Evolutionary conservation across 768 basidiomycete genomes (phyloP).

Genomic region (Boletellus sp.): DNA sequence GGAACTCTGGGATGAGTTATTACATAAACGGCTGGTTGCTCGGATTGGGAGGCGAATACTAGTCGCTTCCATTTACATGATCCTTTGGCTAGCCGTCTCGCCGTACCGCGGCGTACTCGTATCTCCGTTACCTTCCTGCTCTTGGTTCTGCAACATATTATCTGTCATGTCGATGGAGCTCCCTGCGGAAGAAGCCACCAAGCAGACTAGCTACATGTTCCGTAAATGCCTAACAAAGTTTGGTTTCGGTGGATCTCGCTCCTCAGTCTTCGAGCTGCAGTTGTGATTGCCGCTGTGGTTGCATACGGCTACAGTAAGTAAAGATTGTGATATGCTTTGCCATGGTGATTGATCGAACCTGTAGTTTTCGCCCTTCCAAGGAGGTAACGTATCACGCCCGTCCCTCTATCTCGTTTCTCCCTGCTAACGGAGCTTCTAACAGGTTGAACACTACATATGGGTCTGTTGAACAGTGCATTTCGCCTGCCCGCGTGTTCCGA

Average conservation of each 20-base stretch:
- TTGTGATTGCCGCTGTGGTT: conserved; percentile 1
- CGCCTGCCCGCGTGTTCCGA: background rate
- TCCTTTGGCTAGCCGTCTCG: no score
- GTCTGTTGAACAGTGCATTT: background rate
- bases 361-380: conserved; percentile 7
- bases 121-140: background rate
- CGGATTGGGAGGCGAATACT: no score
- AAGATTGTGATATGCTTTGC: background rate
- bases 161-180: no score
- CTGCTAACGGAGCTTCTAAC: background rate
- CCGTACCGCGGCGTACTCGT: no score
- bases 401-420: background rate
- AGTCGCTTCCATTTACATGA: no score
- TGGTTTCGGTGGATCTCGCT: background rate
- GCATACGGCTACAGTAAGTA: conserved; percentile 9
- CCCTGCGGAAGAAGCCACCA: no score
- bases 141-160: no score
- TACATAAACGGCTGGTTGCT: no score
- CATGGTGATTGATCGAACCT: background rate
- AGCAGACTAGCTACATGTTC: background rate
- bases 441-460: conserved; percentile 17
- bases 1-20: no score
- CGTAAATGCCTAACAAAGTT: background rate
- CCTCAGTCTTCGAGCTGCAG: background rate
- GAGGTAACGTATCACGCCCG: conserved; percentile 1